Percentiles rank a stretch among this genome's conserved stretches.
Conservation (phyloP, 345 rosid genomes). For the Boechera retrofracta region DNA sequence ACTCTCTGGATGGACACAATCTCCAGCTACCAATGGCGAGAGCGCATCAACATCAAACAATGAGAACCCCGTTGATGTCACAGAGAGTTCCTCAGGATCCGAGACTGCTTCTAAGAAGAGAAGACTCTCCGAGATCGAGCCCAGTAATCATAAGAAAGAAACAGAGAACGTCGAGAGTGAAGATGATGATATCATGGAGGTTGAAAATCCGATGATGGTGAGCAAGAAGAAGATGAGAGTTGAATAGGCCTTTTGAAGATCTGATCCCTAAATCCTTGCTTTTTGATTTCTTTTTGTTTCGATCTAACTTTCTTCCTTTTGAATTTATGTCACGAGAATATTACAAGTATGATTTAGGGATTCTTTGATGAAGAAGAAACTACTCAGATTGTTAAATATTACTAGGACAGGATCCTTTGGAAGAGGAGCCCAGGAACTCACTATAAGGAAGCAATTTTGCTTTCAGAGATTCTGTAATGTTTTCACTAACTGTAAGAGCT, state of each 20-base stretch:
- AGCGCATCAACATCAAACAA: constrained; percentile 61
- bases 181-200: constrained; percentile 60
- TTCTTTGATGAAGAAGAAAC: constrained; percentile 37
- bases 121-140: constrained; percentile 48
- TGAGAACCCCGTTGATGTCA: constrained; percentile 38
- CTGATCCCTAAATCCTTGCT: constrained; percentile 20
- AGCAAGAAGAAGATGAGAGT: constrained; percentile 59
- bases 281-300: neutral
- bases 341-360: constrained; percentile 41
- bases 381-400: constrained; percentile 39
- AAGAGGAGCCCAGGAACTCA: constrained; percentile 23
- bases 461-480: constrained; percentile 33
- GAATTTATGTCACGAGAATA: constrained; percentile 20
- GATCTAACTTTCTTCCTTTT: constrained; percentile 36
- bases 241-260: constrained; percentile 41
- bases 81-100: constrained; percentile 49
- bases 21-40: constrained; percentile 59
- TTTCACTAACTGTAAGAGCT: constrained; percentile 40
- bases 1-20: constrained; percentile 84
- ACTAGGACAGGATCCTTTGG: constrained; percentile 33
- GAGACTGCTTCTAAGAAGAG: constrained; percentile 62
- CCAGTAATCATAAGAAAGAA: constrained; percentile 38
- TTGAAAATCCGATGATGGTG: constrained; percentile 59
- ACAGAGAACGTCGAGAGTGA: constrained; percentile 50
- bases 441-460: constrained; percentile 12